These are phyloP conservation scores for Candida sp. DNA, from an alignment of 1,139 yeast genomes.

Conservation along the genomic window DNA sequence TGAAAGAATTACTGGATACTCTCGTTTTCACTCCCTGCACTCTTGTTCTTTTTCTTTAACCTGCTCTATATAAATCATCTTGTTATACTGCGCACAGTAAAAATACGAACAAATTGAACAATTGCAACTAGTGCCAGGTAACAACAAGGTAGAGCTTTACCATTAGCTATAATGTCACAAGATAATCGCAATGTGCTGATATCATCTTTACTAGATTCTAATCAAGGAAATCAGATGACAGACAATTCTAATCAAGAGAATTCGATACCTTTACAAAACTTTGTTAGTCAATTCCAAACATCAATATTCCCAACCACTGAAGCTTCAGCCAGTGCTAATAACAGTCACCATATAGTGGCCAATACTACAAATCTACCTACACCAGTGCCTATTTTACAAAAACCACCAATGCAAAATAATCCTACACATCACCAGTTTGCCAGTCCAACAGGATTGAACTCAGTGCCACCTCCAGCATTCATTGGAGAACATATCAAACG, in stretches of 20 bases:
- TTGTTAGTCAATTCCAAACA: conserved; percentile 1
- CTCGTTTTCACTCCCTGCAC: too few relatives aligned
- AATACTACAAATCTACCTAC: not conserved
- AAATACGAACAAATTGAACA: not conserved
- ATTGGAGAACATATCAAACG: conserved; percentile 19
- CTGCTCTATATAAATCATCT: too few relatives aligned
- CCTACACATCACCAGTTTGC: not conserved
- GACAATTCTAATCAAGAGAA: not conserved
- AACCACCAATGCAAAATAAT: not conserved
- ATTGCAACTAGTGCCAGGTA: not conserved
- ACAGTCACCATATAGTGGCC: not conserved
- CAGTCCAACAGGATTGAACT: not conserved
- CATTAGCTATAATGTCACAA: conserved; percentile 1
- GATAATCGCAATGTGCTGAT: conserved; percentile 4
- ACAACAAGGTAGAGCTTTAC: not conserved
- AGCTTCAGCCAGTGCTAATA: not conserved
- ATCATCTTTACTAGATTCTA: conserved; percentile 11
- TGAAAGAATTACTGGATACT: too few relatives aligned
- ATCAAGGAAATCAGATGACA: conserved; percentile 4
- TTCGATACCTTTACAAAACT: conserved; percentile 1
- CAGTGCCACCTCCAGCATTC: not conserved
- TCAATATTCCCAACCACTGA: conserved; percentile 1
- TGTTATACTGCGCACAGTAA: not conserved
- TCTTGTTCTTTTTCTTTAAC: too few relatives aligned
- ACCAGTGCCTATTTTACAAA: not conserved